Percentiles rank a stretch among this genome's conserved stretches.
Evolutionary conservation across 352 stramenopile genomes (phyloP).

Genomic region (Globisporangium ultimum): DNA sequence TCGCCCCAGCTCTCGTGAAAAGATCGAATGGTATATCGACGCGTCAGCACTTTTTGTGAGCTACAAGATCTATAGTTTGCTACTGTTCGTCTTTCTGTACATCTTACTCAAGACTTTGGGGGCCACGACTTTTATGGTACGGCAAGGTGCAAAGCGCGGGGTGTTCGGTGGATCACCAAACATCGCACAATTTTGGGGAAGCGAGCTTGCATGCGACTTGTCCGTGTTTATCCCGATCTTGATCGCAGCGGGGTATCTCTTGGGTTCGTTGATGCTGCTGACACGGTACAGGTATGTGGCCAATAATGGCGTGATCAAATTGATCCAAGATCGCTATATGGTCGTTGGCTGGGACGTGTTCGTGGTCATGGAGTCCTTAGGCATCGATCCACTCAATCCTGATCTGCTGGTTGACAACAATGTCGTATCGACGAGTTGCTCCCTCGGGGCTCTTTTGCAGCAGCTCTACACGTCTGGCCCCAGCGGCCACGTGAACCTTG

Average conservation of each 20-base stretch:
- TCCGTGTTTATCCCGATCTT: conserved; percentile 22
- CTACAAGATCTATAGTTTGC: conserved; percentile 43
- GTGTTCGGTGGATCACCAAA: conserved; percentile 38
- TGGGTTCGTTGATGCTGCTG: conserved; percentile 26
- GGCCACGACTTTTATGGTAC: conserved; percentile 34
- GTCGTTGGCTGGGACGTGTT: conserved; percentile 50
- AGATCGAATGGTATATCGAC: conserved; percentile 31
- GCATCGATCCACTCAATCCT: conserved; percentile 37
- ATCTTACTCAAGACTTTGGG: conserved; percentile 17
- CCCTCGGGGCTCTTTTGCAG: conserved; percentile 39
- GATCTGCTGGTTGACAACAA: conserved; percentile 21
- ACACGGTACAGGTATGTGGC: conserved; percentile 36
- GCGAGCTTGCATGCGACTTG: conserved; percentile 50
- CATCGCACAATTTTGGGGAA: conserved; percentile 40
- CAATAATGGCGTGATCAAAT: conserved; percentile 40
- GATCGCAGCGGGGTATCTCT: conserved; percentile 20
- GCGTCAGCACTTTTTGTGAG: conserved; percentile 25
- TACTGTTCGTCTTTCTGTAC: conserved; percentile 26
- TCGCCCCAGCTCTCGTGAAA: conserved; percentile 4
- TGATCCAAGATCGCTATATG: conserved; percentile 46
- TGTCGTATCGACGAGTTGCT: conserved; percentile 25
- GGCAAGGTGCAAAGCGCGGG: conserved; percentile 21
- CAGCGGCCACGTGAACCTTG: conserved; percentile 37
- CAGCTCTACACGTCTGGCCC: conserved; percentile 47
- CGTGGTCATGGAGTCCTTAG: conserved; percentile 29